A percentile compares a stretch with the other conserved stretches of the same genome.
These are phyloP conservation scores for Lenzites betulinus DNA, from an alignment of 768 basidiomycete genomes.

Conservation along the genomic window DNA sequence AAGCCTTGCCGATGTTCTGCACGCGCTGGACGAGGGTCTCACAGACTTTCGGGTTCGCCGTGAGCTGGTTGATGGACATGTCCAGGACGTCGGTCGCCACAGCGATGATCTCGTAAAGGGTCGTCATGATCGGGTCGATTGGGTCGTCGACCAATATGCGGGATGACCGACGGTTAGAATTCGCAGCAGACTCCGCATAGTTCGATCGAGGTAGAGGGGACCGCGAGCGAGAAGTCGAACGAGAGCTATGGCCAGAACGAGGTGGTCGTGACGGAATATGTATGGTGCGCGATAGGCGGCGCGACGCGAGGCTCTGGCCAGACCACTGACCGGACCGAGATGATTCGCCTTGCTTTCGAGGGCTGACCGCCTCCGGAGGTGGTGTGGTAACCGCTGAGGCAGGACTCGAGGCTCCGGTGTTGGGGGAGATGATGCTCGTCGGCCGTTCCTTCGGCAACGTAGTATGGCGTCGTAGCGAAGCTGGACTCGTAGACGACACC, in stretches of 20 bases:
- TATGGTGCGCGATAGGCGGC: slow-evolving; percentile 82
- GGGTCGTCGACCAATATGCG: slow-evolving; percentile 85
- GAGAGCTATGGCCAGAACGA: slow-evolving; percentile 81
- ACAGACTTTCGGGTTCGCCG: slow-evolving; percentile 81
- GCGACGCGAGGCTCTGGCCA: slow-evolving; percentile 54
- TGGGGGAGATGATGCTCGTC: slow-evolving; percentile 52
- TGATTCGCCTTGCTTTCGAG: slow-evolving; percentile 59
- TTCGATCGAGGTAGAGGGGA: slow-evolving; percentile 83
- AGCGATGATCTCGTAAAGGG: slow-evolving; percentile 88
- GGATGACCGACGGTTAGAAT: slow-evolving; percentile 72
- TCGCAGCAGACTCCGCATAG: slow-evolving; percentile 66
- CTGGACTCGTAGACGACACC: slow-evolving; percentile 66
- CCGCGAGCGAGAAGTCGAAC: slow-evolving; percentile 92
- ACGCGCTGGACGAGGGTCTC: slow-evolving; percentile 87
- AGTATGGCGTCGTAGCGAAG: slow-evolving; percentile 66
- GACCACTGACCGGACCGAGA: slow-evolving; percentile 54
- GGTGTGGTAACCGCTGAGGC: slow-evolving; percentile 42
- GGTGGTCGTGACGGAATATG: slow-evolving; percentile 70
- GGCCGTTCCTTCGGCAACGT: slow-evolving; percentile 70
- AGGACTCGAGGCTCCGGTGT: slow-evolving; percentile 57
- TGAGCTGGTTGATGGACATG: slow-evolving; percentile 84
- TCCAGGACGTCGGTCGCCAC: slow-evolving; percentile 94
- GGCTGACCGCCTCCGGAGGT: slow-evolving; percentile 63
- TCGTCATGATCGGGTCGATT: slow-evolving; percentile 85
- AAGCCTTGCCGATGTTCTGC: slow-evolving; percentile 88